Conservation (phyloP, 2,329 filamentous ascomycete species). For the Fusarium sp. region DNA sequence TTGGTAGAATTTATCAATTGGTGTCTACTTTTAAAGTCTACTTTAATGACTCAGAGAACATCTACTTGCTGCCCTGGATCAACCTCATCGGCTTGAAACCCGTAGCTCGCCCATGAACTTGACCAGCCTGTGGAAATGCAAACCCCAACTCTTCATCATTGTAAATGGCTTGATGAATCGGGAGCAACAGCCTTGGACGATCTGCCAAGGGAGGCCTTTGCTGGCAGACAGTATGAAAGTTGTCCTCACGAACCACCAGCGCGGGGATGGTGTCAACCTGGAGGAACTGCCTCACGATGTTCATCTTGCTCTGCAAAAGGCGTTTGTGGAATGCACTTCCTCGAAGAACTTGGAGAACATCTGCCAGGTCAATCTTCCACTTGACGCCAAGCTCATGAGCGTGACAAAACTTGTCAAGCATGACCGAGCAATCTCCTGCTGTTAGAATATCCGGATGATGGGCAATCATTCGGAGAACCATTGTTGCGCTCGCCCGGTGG, state of each 20-base stretch:
- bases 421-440: not conserved
- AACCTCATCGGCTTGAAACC: not conserved
- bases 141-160: not conserved
- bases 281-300: not conserved
- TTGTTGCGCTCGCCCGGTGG: not conserved
- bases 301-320: not conserved
- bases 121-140: not conserved
- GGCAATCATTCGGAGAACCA: not conserved
- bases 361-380: not conserved
- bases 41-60: not conserved
- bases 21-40: not conserved
- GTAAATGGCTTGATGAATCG: conserved; percentile 1
- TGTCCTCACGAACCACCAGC: not conserved
- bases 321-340: not conserved
- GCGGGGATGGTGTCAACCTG: not conserved
- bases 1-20: not conserved
- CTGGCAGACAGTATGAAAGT: not conserved
- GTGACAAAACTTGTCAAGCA: not conserved
- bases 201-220: not conserved
- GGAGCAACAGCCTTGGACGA: not conserved
- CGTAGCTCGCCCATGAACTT: not conserved
- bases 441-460: not conserved
- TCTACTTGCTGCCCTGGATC: not conserved
- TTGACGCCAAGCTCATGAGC: not conserved
- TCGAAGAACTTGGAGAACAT: not conserved